Percentiles rank a stretch among this genome's conserved stretches.
Evolutionary conservation across 169 alveolate species (phyloP).

Genomic region (Plasmodium reichenowi): DNA sequence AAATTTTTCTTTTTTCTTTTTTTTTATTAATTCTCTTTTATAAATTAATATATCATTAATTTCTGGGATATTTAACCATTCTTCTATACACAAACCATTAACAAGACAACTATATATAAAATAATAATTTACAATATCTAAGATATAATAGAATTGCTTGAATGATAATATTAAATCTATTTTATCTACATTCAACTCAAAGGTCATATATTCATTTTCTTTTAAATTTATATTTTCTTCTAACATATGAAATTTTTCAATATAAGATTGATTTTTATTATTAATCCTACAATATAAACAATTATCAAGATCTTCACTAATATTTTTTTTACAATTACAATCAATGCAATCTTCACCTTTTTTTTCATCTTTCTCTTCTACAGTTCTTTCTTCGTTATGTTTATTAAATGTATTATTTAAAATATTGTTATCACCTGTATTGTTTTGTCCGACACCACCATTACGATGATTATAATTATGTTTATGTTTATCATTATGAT

Average conservation of each 20-base stretch:
- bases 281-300: not conserved
- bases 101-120: constrained; percentile 37
- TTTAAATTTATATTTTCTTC: constrained; percentile 59
- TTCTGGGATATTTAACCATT: constrained; percentile 58
- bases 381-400: not conserved
- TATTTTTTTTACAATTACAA: not conserved
- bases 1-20: constrained; percentile 59
- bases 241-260: constrained; percentile 30
- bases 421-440: not conserved
- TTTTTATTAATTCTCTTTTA: constrained; percentile 43
- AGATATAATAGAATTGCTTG: constrained; percentile 21
- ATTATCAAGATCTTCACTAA: not conserved
- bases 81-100: constrained; percentile 37
- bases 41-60: constrained; percentile 36
- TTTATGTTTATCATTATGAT: too few species aligned
- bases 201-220: constrained; percentile 66
- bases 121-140: constrained; percentile 31
- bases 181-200: constrained; percentile 21
- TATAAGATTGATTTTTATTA: not conserved
- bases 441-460: not conserved
- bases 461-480: not conserved
- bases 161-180: constrained; percentile 28
- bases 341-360: not conserved
- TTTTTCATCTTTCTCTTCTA: not conserved
- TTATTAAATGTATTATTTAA: not conserved